phyloP scores from a whole-genome alignment of 352 stramenopile species.

The Saprolegnia diclina region DNA sequence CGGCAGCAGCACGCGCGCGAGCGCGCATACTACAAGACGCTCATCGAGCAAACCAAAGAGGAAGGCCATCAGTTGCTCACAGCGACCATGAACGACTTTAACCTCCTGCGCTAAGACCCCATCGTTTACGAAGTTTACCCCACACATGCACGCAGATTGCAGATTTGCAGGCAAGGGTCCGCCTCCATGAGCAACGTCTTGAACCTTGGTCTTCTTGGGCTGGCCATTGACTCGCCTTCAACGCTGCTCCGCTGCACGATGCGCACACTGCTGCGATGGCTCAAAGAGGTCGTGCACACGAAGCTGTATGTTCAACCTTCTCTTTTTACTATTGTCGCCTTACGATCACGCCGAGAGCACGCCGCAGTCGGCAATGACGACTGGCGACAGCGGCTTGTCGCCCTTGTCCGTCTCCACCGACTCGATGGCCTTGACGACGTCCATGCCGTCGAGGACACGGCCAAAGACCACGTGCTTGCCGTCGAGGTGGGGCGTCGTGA shows the following conservation, averaged over 20 bases:
- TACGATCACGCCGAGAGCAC: conserved; percentile 29
- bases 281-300: neutral
- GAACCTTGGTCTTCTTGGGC: too few species aligned
- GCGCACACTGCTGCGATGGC: too few species aligned
- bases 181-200: too few species aligned
- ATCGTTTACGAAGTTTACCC: neutral
- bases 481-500: conserved; percentile 94
- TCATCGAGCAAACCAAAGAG: conserved; percentile 52
- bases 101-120: conserved; percentile 48
- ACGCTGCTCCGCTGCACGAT: too few species aligned
- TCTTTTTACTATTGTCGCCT: neutral
- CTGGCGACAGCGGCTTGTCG: conserved; percentile 88
- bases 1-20: conserved; percentile 48
- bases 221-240: too few species aligned
- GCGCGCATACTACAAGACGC: conserved; percentile 44
- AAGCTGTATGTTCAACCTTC: neutral
- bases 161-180: too few species aligned
- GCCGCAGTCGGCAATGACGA: conserved; percentile 97
- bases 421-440: conserved; percentile 92
- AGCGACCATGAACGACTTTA: conserved; percentile 56
- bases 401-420: conserved; percentile 74
- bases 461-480: conserved; percentile 98
- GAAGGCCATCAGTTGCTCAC: conserved; percentile 68
- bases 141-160: too few species aligned
- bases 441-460: conserved; percentile 85